These are phyloP conservation scores for Plasmodium coatneyi DNA, from an alignment of 169 alveolate species.

Conservation along the genomic window DNA sequence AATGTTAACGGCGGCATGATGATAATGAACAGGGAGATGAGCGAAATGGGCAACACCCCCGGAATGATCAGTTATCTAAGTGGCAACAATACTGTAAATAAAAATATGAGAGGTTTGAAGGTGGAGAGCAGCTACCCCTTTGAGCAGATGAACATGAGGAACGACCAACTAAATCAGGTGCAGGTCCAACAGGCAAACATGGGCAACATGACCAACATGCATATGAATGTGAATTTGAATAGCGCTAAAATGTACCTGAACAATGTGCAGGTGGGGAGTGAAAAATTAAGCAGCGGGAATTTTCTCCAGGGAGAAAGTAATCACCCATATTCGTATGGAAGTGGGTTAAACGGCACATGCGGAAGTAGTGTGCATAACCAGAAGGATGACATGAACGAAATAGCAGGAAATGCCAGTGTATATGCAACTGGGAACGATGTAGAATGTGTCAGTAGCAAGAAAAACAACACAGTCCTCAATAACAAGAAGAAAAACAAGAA, in stretches of 20 bases:
- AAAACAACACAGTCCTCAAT: not conserved
- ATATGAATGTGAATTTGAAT: not conserved
- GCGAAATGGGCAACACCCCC: not conserved
- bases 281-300: not conserved
- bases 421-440: not conserved
- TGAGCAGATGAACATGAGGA: constrained; percentile 15
- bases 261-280: not conserved
- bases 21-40: constrained; percentile 11
- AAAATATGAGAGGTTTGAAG: constrained; percentile 37
- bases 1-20: not conserved
- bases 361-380: not conserved
- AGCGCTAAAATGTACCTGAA: not conserved
- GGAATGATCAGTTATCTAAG: constrained; percentile 15
- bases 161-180: not conserved
- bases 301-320: not conserved
- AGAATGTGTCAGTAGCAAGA: not conserved
- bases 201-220: not conserved
- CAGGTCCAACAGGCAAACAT: not conserved
- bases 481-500: constrained; percentile 25
- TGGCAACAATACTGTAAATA: constrained; percentile 20
- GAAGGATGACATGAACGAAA: not conserved
- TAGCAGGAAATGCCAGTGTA: not conserved
- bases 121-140: constrained; percentile 15
- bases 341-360: not conserved
- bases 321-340: not conserved